A percentile compares a stretch with the other conserved stretches of the same genome.
Evolutionary conservation across 345 rosid genomes (phyloP).

Genomic region (Mallotus nudiflorus): DNA sequence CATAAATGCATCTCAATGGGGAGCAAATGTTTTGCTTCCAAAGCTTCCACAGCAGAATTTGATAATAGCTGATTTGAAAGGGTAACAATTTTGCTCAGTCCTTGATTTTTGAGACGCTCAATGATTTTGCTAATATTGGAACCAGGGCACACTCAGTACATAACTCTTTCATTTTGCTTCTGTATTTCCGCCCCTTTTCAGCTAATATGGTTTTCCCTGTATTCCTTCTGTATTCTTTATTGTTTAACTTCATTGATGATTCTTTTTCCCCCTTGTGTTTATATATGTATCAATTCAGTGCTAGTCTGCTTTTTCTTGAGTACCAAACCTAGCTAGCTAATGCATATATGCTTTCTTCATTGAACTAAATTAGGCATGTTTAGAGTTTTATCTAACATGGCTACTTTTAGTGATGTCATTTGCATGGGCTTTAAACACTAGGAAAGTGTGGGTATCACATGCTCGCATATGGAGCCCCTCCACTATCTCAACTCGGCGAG

Average conservation of each 20-base stretch:
- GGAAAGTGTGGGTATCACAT: too few relatives aligned
- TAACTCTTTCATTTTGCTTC: conserved; percentile 7
- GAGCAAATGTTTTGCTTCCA: not conserved
- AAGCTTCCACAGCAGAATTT: conserved; percentile 6
- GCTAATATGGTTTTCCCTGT: conserved; percentile 17
- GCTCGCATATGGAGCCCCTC: too few relatives aligned
- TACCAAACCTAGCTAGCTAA: not conserved
- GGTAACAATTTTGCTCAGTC: not conserved
- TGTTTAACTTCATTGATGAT: conserved; percentile 3
- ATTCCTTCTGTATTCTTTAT: conserved; percentile 16
- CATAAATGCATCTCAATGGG: conserved; percentile 21
- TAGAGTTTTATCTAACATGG: too few relatives aligned
- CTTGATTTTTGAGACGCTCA: conserved; percentile 15
- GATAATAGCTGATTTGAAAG: conserved; percentile 6
- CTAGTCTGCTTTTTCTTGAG: not conserved
- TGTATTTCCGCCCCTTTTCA: conserved; percentile 1
- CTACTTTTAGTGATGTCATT: too few relatives aligned
- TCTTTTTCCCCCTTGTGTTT: conserved; percentile 12
- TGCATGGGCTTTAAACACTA: too few relatives aligned
- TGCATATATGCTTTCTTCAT: not conserved
- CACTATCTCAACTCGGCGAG: too few relatives aligned
- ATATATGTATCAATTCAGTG: not conserved
- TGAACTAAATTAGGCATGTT: too few relatives aligned
- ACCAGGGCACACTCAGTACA: conserved; percentile 23
- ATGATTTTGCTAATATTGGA: conserved; percentile 14